Conservation (phyloP, 2,329 filamentous ascomycete genomes). For the Scedosporium dehoogii region DNA sequence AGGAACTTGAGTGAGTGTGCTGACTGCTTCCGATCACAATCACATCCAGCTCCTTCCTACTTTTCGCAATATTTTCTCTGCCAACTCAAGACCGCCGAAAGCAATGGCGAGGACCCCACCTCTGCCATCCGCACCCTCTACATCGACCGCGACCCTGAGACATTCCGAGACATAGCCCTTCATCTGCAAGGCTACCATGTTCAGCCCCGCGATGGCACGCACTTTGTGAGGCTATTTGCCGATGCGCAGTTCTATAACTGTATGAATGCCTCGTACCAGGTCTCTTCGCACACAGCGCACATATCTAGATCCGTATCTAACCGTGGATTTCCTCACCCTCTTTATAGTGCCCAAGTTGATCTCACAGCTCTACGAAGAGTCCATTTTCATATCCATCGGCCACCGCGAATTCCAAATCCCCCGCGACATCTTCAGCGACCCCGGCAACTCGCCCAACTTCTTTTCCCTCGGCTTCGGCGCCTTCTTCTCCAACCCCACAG, state of each 20-base stretch:
- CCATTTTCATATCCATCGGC: slow-evolving; percentile 87
- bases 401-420: slow-evolving; percentile 82
- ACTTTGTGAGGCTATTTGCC: slow-evolving; percentile 87
- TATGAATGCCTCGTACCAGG: slow-evolving; percentile 28
- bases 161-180: slow-evolving; percentile 79
- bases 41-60: slow-evolving; percentile 72
- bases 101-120: slow-evolving; percentile 42
- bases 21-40: background rate
- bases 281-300: too few relatives aligned
- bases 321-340: slow-evolving; percentile 5
- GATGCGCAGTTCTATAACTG: slow-evolving; percentile 91
- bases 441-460: slow-evolving; percentile 91
- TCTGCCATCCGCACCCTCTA: slow-evolving; percentile 66
- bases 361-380: slow-evolving; percentile 82
- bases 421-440: slow-evolving; percentile 72
- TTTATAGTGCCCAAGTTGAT: slow-evolving; percentile 70
- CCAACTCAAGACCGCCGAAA: slow-evolving; percentile 58
- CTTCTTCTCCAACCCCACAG: slow-evolving; percentile 71
- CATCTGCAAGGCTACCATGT: slow-evolving; percentile 92
- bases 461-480: slow-evolving; percentile 84
- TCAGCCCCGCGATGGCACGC: slow-evolving; percentile 66
- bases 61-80: slow-evolving; percentile 91
- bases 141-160: slow-evolving; percentile 85
- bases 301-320: background rate
- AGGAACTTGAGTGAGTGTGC: background rate